Evolutionary conservation across 179 eudicot species (phyloP), one percentile per base, ranked within the genome.

Genomic region (Sideroxylon spinosum): DNA sequence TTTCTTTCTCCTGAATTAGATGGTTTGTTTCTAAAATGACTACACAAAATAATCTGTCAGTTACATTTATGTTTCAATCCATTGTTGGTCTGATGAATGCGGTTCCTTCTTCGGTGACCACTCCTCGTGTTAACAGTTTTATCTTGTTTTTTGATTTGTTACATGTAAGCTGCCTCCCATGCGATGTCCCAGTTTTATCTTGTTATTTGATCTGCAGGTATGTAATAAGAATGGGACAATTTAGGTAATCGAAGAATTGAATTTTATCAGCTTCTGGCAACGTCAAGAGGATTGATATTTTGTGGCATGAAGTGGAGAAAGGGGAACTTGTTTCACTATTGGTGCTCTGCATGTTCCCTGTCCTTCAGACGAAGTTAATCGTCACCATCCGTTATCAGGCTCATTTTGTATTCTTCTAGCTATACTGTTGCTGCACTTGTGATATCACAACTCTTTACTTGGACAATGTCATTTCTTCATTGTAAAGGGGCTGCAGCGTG

Each of bases 201-300:
- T 25, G 16, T 9, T 32, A 16, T 68, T 53, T 65, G 46, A 62
- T 26, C 7, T 65, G 37, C 79, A 76, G 79, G 23, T 20, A 37
- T 76, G 53, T 29, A 75, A 19, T n/a, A 60, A 22, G 68, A 46
- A 6, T 5, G 16, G 25, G n/a, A 17, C 78, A 63, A 23, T 16
- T 48, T 62, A 17, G 17, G 50, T 50, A 52, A 65, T 61, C 28
- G 7, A 76, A 26, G 68, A 60, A 61, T 76, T 19, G 49, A 16
- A 2, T n/a, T 26, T 28, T 20, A 76, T 10, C n/a, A 50, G 70
- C 52, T 65, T 23, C 70, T 14, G 19, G 12, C 25, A 11, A n/a
- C 57, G 8, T 59, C n/a, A 28, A 13, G 8, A 44, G n/a, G 55
- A 26, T 49, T 26, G 60, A 52, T 28, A 10, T 53, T 12, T 16